A percentile compares a stretch with the other conserved stretches of the same genome.
These are phyloP conservation scores for Aureobasidium pullulans DNA, from an alignment of 2,329 filamentous ascomycete species.

Conservation along the genomic window DNA sequence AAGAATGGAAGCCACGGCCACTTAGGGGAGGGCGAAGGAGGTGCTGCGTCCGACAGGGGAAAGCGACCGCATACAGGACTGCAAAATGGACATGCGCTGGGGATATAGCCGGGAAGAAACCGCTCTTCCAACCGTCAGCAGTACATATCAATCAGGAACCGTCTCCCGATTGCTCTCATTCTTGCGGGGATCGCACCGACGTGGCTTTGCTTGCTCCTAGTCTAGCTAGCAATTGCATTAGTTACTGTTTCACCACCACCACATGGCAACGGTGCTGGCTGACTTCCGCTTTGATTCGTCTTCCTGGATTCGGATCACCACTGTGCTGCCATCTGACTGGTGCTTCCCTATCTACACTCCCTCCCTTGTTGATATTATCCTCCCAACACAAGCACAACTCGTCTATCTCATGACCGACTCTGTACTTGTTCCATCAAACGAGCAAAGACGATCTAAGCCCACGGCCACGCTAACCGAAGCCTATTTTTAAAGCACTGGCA, in stretches of 20 bases:
- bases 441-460: neutral
- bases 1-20: neutral
- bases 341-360: neutral
- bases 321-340: neutral
- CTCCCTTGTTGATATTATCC: neutral
- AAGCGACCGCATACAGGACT: neutral
- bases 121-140: constrained; percentile 8
- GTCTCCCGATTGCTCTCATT: neutral
- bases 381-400: neutral
- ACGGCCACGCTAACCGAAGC: constrained; percentile 1
- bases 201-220: constrained; percentile 14
- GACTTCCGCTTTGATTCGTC: neutral
- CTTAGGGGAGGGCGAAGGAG: neutral
- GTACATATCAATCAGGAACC: constrained; percentile 6
- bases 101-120: constrained; percentile 11
- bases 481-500: constrained; percentile 2
- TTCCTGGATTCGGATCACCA: neutral
- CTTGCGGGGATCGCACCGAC: constrained; percentile 5
- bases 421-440: neutral
- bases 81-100: constrained; percentile 1
- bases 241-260: constrained; percentile 13
- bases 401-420: neutral
- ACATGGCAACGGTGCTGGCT: constrained; percentile 4
- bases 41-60: constrained; percentile 1
- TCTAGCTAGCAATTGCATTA: constrained; percentile 12